Evolutionary conservation across 805 yeast genomes (phyloP), one percentile per base, ranked within the genome.

Genomic region (Wickerhamomyces bisporus): DNA sequence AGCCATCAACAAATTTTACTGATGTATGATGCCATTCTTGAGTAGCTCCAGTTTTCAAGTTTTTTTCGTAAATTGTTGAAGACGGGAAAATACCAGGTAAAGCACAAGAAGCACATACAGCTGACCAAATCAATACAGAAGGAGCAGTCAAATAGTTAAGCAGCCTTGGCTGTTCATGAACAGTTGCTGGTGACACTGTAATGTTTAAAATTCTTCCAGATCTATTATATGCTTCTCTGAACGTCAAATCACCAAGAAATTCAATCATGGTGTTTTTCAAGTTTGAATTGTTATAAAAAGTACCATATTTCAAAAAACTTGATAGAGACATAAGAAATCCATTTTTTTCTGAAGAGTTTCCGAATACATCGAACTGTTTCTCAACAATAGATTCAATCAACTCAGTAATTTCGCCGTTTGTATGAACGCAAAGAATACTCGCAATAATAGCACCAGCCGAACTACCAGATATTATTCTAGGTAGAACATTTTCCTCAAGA

Each of bases 401-500:
- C 6, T 62, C 70, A 15, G 68, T 58, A 2, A 80, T 68, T 58
- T 89, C 97, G 24, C 78, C 84, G 41, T 79, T 80, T 9, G 81
- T 75, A 53, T 83, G 86, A 14, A 85, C 81, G 53, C 96, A 87
- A 33, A 93, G 68, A 14, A 93, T 77, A 34, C 95, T 77, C 15
- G 98, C 97, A 33, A 93, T 81, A 36, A 93, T 89, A 2, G 96
- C 88, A 14, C 99, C 99, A 0, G 97, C 95, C 18, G 96, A 86
- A 12, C 95, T 84, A 1, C 99, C 98, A 34, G 95, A 84, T 13
- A 93, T 77, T 26, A 93, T 85, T 34, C 84, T 73, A 0, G 99
- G 99, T 18, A 91, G 64, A 17, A 88, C 65, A 38, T 82, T 79
- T 36, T 75, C 71, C 48, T 86, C 93, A 29, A 82, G 62, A 23